Conservation (phyloP, 768 basidiomycete species). For the Amanita thiersii region DNA sequence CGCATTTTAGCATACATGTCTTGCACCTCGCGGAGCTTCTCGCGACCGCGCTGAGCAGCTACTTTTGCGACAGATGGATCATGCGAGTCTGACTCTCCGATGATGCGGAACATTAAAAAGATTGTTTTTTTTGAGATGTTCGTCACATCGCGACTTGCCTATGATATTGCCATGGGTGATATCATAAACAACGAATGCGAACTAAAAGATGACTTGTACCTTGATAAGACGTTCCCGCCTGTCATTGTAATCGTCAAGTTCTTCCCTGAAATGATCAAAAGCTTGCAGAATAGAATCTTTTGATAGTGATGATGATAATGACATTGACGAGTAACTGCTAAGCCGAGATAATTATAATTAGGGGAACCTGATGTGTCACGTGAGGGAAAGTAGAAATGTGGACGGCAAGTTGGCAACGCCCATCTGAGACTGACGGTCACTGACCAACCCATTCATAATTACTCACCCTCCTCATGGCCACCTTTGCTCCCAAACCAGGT, state of each 20-base stretch:
- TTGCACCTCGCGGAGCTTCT: slow-evolving; percentile 63
- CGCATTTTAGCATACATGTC: slow-evolving; percentile 52
- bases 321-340: background rate
- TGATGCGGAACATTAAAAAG: slow-evolving; percentile 80
- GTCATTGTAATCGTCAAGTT: slow-evolving; percentile 82
- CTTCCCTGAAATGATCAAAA: slow-evolving; percentile 59
- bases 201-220: slow-evolving; percentile 26
- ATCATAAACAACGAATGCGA: background rate
- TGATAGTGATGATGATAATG: background rate
- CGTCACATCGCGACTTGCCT: slow-evolving; percentile 85
- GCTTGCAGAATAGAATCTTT: slow-evolving; percentile 8
- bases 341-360: too few species aligned
- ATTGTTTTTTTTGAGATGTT: slow-evolving; percentile 90
- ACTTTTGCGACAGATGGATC: slow-evolving; percentile 23
- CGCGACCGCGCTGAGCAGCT: slow-evolving; percentile 43
- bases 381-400: too few species aligned
- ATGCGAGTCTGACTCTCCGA: slow-evolving; percentile 22
- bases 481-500: slow-evolving; percentile 54
- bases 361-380: too few species aligned
- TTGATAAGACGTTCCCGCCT: slow-evolving; percentile 88
- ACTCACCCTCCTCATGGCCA: slow-evolving; percentile 12
- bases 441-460: slow-evolving; percentile 24
- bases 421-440: slow-evolving; percentile 5
- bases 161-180: slow-evolving; percentile 1
- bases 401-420: background rate